phyloP scores from a whole-genome alignment of 2,329 filamentous ascomycete genomes.

The Claviceps sorghi region DNA sequence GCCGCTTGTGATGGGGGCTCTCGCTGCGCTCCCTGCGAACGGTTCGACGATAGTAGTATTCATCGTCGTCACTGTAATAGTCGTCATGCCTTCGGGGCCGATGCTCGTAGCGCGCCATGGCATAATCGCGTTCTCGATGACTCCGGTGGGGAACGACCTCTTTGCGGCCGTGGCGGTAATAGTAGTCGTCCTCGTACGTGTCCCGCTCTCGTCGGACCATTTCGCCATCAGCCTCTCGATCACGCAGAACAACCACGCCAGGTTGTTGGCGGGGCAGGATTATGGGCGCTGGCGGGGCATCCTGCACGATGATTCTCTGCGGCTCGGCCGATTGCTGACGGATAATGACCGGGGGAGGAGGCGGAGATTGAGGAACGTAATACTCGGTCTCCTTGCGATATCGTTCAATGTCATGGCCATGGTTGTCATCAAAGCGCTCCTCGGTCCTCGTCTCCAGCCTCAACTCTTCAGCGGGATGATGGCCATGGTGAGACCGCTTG shows the following conservation, averaged over 20 bases:
- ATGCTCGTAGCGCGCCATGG: constrained; percentile 23
- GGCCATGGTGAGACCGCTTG: constrained; percentile 23
- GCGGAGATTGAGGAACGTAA: constrained; percentile 36
- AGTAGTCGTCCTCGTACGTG: constrained; percentile 32
- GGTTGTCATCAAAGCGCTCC: constrained; percentile 31
- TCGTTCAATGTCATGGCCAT: constrained; percentile 38
- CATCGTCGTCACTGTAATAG: constrained; percentile 32
- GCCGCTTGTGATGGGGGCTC: constrained; percentile 39
- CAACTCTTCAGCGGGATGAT: constrained; percentile 35
- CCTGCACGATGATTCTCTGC: constrained; percentile 46
- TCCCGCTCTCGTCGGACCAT: constrained; percentile 21
- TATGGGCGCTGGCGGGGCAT: constrained; percentile 39
- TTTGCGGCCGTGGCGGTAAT: constrained; percentile 32
- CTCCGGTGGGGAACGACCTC: constrained; percentile 27
- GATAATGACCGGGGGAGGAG: constrained; percentile 39
- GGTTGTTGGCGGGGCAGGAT: constrained; percentile 33
- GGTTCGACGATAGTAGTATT: constrained; percentile 30
- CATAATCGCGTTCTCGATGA: constrained; percentile 15
- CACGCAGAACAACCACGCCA: constrained; percentile 28
- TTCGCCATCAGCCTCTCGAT: constrained; percentile 26
- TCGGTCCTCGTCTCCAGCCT: constrained; percentile 39
- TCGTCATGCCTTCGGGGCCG: constrained; percentile 28
- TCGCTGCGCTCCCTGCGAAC: constrained; percentile 36
- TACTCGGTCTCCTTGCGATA: constrained; percentile 50
- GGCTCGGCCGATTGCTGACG: constrained; percentile 39